A percentile compares a stretch with the other conserved stretches of the same genome.
phyloP scores from a whole-genome alignment of 1,284 basidiomycete genomes.

The Schizophyllum commune region DNA sequence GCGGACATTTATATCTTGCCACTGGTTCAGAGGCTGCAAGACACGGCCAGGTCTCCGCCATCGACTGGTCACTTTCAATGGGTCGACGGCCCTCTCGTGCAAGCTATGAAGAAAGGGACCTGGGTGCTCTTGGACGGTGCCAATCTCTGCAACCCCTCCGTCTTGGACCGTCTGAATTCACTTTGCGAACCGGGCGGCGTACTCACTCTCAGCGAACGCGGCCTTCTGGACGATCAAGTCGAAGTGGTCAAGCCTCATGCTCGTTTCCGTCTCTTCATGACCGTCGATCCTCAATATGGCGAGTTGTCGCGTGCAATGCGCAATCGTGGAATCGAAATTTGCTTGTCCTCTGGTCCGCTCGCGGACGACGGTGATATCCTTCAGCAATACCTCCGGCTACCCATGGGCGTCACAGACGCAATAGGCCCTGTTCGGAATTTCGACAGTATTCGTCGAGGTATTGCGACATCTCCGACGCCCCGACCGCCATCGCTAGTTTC shows the following conservation, averaged over 20 bases:
- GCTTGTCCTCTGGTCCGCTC: constrained; percentile 29
- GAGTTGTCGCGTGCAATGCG: constrained; percentile 98
- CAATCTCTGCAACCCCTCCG: constrained; percentile 92
- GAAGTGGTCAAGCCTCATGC: constrained; percentile 79
- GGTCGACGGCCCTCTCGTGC: constrained; percentile 92
- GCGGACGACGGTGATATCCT: constrained; percentile 41
- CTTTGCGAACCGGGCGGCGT: constrained; percentile 86
- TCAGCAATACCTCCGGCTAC: constrained; percentile 42
- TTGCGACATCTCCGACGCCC: constrained; percentile 11
- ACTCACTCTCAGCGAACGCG: constrained; percentile 85
- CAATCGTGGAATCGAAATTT: constrained; percentile 91
- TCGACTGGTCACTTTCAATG: constrained; percentile 76
- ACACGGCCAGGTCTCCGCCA: constrained; percentile 15
- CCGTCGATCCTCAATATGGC: constrained; percentile 84
- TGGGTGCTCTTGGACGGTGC: constrained; percentile 94
- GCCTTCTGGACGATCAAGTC: constrained; percentile 72
- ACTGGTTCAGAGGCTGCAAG: constrained; percentile 15
- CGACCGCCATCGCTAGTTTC: constrained; percentile 12
- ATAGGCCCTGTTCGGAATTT: constrained; percentile 16
- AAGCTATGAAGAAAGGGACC: constrained; percentile 79
- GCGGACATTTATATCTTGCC: background rate
- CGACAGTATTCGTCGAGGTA: constrained; percentile 31
- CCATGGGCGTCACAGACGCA: constrained; percentile 16
- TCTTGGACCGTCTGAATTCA: constrained; percentile 95
- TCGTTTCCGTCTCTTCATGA: constrained; percentile 92